Evolutionary conservation across 306 rosid genomes (phyloP).

Genomic region (Lathyrus oleraceus): DNA sequence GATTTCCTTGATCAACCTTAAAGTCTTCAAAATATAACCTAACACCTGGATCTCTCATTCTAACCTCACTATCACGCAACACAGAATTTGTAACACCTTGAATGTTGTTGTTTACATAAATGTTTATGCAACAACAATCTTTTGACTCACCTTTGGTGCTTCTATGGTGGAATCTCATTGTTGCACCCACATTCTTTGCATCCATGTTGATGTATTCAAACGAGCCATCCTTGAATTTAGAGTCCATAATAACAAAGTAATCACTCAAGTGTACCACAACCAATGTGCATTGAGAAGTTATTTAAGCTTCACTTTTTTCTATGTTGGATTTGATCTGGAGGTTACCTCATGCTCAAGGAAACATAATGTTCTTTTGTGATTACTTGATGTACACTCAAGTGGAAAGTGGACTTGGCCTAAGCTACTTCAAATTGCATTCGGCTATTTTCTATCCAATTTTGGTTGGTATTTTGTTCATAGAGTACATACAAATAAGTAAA

Average conservation of each 20-base stretch:
- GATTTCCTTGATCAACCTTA: constrained; percentile 32
- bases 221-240: constrained; percentile 35
- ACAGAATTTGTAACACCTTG: constrained; percentile 51
- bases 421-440: neutral
- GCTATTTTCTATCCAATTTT: neutral
- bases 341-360: constrained; percentile 45
- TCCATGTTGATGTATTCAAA: constrained; percentile 48
- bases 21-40: constrained; percentile 39
- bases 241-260: constrained; percentile 28
- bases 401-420: neutral
- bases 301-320: constrained; percentile 3
- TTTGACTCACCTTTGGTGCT: constrained; percentile 37
- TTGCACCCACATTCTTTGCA: constrained; percentile 47
- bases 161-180: constrained; percentile 44
- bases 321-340: constrained; percentile 22
- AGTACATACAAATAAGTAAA: too few relatives aligned
- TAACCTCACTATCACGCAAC: constrained; percentile 42
- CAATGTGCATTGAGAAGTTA: neutral
- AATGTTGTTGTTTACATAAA: constrained; percentile 51
- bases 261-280: neutral
- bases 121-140: constrained; percentile 50
- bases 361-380: constrained; percentile 29
- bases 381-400: constrained; percentile 39
- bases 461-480: too few relatives aligned
- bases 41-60: constrained; percentile 49